phyloP scores from a whole-genome alignment of 768 basidiomycete genomes.

The Naganishia vaughanmartiniae region DNA sequence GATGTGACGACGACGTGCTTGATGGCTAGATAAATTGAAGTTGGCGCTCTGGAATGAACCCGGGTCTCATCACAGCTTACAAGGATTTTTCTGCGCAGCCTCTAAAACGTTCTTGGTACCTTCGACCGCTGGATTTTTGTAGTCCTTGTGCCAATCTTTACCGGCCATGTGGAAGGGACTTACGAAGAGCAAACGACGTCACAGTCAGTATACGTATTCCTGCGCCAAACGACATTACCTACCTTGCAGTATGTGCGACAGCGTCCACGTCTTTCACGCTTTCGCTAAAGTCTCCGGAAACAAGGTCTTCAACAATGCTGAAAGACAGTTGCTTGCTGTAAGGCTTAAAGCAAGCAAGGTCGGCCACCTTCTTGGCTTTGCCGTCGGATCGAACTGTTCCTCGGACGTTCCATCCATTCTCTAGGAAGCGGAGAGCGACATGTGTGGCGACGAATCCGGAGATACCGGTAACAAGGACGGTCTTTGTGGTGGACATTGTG shows the following conservation, averaged over 20 bases:
- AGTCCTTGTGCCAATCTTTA: conserved; percentile 36
- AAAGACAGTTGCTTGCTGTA: conserved; percentile 36
- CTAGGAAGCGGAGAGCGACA: conserved; percentile 41
- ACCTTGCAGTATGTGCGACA: conserved; percentile 4
- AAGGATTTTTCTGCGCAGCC: conserved; percentile 38
- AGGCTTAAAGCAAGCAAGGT: conserved; percentile 34
- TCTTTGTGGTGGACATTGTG: conserved; percentile 29
- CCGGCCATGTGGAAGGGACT: conserved; percentile 39
- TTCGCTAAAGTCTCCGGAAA: conserved; percentile 39
- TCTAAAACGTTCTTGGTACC: conserved; percentile 40
- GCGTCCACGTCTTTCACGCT: conserved; percentile 40
- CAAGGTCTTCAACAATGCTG: conserved; percentile 42
- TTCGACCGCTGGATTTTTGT: conserved; percentile 38
- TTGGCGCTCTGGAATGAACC: background rate
- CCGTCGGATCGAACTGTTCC: conserved; percentile 42
- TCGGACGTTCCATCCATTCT: conserved; percentile 42
- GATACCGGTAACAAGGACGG: conserved; percentile 44
- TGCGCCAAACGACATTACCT: background rate
- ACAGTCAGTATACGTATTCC: background rate
- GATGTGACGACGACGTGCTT: conserved; percentile 70
- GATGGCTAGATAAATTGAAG: conserved; percentile 47
- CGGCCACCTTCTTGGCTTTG: conserved; percentile 35
- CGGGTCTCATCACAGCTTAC: conserved; percentile 8
- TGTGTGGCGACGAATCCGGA: conserved; percentile 45
- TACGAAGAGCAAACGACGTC: background rate